Evolutionary conservation across 257 asterid genomes (phyloP).

Genomic region (Fraxinus cuspidata): DNA sequence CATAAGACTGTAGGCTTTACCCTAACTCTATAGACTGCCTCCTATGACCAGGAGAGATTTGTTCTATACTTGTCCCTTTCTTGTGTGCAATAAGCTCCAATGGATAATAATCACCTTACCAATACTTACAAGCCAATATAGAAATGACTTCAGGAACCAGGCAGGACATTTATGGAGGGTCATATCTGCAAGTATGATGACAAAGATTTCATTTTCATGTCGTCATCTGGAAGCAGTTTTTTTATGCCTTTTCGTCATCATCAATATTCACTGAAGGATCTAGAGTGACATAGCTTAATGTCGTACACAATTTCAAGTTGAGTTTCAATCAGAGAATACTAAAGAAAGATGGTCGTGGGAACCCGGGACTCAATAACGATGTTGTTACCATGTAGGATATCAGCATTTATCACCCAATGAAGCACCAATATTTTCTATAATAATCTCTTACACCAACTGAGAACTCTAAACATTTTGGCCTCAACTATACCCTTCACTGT

Average conservation of each 20-base stretch:
- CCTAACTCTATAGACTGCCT: background rate
- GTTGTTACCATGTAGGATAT: conserved; percentile 15
- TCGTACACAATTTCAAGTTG: background rate
- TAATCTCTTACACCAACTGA: conserved; percentile 62
- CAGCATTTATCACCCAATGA: conserved; percentile 25
- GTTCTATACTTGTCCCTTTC: background rate
- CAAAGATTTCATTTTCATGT: background rate
- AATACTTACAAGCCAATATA: background rate
- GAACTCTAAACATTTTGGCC: conserved; percentile 51
- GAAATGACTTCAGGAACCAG: conserved; percentile 4
- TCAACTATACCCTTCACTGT: conserved; percentile 60
- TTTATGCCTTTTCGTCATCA: conserved; percentile 25
- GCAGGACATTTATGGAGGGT: conserved; percentile 10
- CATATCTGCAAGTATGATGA: conserved; percentile 10
- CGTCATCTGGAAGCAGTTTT: conserved; percentile 18
- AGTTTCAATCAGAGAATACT: background rate
- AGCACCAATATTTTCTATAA: conserved; percentile 28
- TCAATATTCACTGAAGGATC: conserved; percentile 22
- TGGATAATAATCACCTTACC: background rate
- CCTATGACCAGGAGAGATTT: background rate
- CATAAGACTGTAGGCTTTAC: background rate
- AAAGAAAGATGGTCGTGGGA: background rate
- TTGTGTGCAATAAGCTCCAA: conserved; percentile 1
- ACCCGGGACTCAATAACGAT: conserved; percentile 3
- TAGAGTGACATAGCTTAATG: background rate